These are phyloP conservation scores for Rugonectria rugulosa DNA, from an alignment of 2,329 filamentous ascomycete genomes.

Conservation along the genomic window DNA sequence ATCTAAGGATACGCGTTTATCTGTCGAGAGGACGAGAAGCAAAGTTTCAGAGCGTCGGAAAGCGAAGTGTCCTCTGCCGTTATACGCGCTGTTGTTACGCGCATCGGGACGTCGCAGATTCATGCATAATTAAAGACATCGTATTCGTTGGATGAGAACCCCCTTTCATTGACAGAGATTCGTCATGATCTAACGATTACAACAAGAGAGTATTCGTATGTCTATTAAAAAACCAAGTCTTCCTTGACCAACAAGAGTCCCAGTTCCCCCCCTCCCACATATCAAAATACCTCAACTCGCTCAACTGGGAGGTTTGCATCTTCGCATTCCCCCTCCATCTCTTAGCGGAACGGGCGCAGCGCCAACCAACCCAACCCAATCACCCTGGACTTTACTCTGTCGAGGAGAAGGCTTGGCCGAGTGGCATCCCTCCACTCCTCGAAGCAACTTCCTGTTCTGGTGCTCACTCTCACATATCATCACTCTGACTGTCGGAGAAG, in stretches of 20 bases:
- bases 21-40: background rate
- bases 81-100: background rate
- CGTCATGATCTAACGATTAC: too few relatives aligned
- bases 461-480: too few relatives aligned
- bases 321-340: background rate
- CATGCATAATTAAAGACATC: too few relatives aligned
- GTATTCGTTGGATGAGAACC: too few relatives aligned
- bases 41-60: background rate
- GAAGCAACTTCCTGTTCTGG: conserved; percentile 4
- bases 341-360: background rate
- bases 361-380: background rate
- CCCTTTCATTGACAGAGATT: too few relatives aligned
- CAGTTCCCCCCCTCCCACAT: background rate
- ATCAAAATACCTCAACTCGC: conserved; percentile 13
- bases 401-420: background rate
- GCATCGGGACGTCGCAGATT: too few relatives aligned
- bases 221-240: too few relatives aligned
- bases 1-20: conserved; percentile 20
- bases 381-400: too few relatives aligned
- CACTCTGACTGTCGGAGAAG: background rate
- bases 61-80: background rate
- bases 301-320: background rate
- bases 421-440: background rate
- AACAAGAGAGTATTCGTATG: too few relatives aligned
- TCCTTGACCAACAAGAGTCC: too few relatives aligned